A percentile compares a stretch with the other conserved stretches of the same genome.
phyloP scores from a whole-genome alignment of 139 green algal species.

The Chlamydomonas sphaeroides region DNA sequence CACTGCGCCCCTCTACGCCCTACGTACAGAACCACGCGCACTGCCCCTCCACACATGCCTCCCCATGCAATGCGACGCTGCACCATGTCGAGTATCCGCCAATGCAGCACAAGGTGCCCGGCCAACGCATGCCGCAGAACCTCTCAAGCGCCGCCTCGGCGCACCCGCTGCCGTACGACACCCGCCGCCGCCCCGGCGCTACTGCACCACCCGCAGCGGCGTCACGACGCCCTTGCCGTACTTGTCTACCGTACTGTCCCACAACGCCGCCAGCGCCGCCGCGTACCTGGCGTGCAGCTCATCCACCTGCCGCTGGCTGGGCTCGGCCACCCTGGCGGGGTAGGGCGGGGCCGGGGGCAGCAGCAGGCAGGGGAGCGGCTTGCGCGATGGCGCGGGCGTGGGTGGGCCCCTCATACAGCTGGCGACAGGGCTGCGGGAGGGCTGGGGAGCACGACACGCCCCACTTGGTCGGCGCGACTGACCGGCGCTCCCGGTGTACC shows the following conservation, averaged over 20 bases:
- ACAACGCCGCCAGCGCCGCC: conserved; percentile 47
- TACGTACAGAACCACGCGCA: too few relatives aligned
- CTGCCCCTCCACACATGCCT: too few relatives aligned
- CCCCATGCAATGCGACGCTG: too few relatives aligned
- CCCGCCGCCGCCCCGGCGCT: background rate
- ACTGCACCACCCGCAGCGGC: background rate
- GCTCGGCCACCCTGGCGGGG: conserved; percentile 20
- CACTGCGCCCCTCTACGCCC: too few relatives aligned
- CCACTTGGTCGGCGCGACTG: background rate
- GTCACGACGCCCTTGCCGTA: conserved; percentile 28
- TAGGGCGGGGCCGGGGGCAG: conserved; percentile 23
- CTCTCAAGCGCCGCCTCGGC: too few relatives aligned
- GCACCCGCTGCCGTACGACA: too few relatives aligned
- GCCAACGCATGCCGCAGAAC: too few relatives aligned
- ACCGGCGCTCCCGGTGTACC: too few relatives aligned
- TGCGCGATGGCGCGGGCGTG: too few relatives aligned
- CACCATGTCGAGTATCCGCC: too few relatives aligned
- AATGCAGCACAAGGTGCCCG: too few relatives aligned
- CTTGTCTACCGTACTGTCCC: conserved; percentile 42
- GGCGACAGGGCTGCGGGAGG: background rate
- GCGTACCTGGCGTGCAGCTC: conserved; percentile 49
- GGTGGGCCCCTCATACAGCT: background rate
- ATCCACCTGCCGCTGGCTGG: conserved; percentile 1
- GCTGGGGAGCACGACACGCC: background rate
- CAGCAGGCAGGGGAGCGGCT: too few relatives aligned